A percentile compares a stretch with the other conserved stretches of the same genome.
Conservation (phyloP, 1,139 yeast species). For the Candida dubliniensis region DNA sequence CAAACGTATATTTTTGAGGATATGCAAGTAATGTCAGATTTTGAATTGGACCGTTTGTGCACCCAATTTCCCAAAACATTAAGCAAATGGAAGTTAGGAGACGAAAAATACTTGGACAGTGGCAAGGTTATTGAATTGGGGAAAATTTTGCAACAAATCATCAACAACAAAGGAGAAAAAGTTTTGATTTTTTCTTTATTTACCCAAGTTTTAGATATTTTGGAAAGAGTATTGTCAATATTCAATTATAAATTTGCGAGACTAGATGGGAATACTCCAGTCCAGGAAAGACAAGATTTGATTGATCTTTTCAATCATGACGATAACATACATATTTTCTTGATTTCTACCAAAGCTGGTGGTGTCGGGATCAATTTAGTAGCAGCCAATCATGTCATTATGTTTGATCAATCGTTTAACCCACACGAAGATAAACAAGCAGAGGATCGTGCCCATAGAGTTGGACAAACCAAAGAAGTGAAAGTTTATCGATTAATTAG, state of each 20-base stretch:
- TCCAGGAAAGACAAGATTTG: conserved; percentile 87
- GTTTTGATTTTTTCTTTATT: conserved; percentile 85
- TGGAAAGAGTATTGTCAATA: conserved; percentile 71
- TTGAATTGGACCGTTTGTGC: conserved; percentile 77
- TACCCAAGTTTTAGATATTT: conserved; percentile 86
- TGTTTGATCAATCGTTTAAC: conserved; percentile 91
- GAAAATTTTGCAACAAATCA: conserved; percentile 58
- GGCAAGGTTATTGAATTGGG: conserved; percentile 70
- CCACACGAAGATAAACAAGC: conserved; percentile 99
- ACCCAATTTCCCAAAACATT: conserved; percentile 68
- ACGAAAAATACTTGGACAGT: conserved; percentile 63
- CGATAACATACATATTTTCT: conserved; percentile 76
- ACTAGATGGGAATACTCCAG: conserved; percentile 91
- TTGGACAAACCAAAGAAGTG: conserved; percentile 91
- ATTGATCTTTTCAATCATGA: conserved; percentile 89
- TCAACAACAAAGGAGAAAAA: conserved; percentile 70
- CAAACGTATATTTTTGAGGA: conserved; percentile 78
- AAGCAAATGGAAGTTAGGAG: conserved; percentile 52
- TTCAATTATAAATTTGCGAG: conserved; percentile 74
- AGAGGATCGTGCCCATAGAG: conserved; percentile 97
- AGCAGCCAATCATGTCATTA: conserved; percentile 89
- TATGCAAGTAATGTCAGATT: conserved; percentile 95
- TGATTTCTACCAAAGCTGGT: conserved; percentile 93
- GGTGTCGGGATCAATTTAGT: conserved; percentile 97
- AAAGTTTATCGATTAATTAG: conserved; percentile 75